Percentiles rank a stretch among this genome's conserved stretches.
These are phyloP conservation scores for Penicillium nordicum DNA, from an alignment of 2,329 filamentous ascomycete genomes.

Conservation along the genomic window DNA sequence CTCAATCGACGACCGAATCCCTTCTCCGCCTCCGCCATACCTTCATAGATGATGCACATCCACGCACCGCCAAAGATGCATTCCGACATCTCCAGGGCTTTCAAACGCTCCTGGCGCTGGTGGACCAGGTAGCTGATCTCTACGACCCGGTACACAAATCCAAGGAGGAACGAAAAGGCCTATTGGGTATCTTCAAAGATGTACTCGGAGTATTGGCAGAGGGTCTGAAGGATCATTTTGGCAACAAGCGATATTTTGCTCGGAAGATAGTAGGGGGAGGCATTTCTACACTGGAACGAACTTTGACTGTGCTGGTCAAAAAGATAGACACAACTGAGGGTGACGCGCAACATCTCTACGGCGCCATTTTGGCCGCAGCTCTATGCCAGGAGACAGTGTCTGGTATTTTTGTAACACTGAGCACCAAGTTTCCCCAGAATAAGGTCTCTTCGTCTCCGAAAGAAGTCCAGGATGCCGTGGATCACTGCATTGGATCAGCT, in stretches of 20 bases:
- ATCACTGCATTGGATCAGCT: slow-evolving; percentile 38
- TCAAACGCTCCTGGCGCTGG: slow-evolving; percentile 64
- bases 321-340: slow-evolving; percentile 46
- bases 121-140: slow-evolving; percentile 69
- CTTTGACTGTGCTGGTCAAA: slow-evolving; percentile 62
- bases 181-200: slow-evolving; percentile 65
- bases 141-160: slow-evolving; percentile 63
- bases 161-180: slow-evolving; percentile 60
- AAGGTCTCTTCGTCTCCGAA: slow-evolving; percentile 13
- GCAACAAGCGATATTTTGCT: slow-evolving; percentile 84
- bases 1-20: slow-evolving; percentile 50
- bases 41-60: slow-evolving; percentile 52
- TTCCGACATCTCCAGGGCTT: slow-evolving; percentile 81
- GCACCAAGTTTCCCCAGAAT: slow-evolving; percentile 25
- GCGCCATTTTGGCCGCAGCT: slow-evolving; percentile 75
- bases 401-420: slow-evolving; percentile 56
- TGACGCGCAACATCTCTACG: slow-evolving; percentile 76
- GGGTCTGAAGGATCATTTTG: slow-evolving; percentile 72
- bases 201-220: slow-evolving; percentile 63
- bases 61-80: slow-evolving; percentile 64
- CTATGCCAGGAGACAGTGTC: slow-evolving; percentile 73
- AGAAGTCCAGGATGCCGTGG: slow-evolving; percentile 30
- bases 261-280: slow-evolving; percentile 72
- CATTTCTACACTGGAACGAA: slow-evolving; percentile 72
- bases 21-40: slow-evolving; percentile 66